A percentile compares a stretch with the other conserved stretches of the same genome.
Evolutionary conservation across 148 eudicot species (phyloP).

Genomic region (Drosera capensis): DNA sequence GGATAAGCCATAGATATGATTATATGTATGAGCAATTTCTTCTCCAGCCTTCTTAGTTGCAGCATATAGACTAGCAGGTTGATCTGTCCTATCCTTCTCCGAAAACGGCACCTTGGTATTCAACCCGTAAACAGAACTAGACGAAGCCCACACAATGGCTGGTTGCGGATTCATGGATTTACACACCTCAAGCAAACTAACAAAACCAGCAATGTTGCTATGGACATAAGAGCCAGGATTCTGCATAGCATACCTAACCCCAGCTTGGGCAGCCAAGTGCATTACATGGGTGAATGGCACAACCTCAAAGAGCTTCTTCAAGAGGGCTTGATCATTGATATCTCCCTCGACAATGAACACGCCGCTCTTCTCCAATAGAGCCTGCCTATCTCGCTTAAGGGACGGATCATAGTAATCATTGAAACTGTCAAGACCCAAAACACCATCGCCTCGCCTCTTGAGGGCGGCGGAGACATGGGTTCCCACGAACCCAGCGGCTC

Average conservation of each 20-base stretch:
- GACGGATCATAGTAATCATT: conserved; percentile 70
- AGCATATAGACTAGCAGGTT: conserved; percentile 76
- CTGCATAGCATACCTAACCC: conserved; percentile 77
- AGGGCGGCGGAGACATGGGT: conserved; percentile 63
- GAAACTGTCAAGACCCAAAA: conserved; percentile 61
- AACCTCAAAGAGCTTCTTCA: conserved; percentile 47
- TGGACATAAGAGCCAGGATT: conserved; percentile 72
- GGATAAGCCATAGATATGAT: conserved; percentile 67
- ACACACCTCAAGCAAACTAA: conserved; percentile 58
- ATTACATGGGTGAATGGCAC: conserved; percentile 59
- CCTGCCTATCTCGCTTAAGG: conserved; percentile 48
- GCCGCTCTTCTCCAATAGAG: conserved; percentile 37
- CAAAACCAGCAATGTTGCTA: conserved; percentile 70
- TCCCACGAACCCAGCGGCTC: conserved; percentile 74
- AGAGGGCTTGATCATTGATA: conserved; percentile 38
- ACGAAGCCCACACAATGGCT: conserved; percentile 73
- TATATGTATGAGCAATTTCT: conserved; percentile 76
- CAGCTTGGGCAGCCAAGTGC: conserved; percentile 88
- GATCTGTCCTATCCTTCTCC: conserved; percentile 68
- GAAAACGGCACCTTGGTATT: conserved; percentile 77
- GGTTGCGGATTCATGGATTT: conserved; percentile 67
- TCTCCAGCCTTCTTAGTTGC: conserved; percentile 86
- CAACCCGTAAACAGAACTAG: conserved; percentile 70
- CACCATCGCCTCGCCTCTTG: conserved; percentile 61
- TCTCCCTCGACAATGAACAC: conserved; percentile 68